phyloP scores from a whole-genome alignment of 768 basidiomycete species.

The Pleurotus cornucopiae region DNA sequence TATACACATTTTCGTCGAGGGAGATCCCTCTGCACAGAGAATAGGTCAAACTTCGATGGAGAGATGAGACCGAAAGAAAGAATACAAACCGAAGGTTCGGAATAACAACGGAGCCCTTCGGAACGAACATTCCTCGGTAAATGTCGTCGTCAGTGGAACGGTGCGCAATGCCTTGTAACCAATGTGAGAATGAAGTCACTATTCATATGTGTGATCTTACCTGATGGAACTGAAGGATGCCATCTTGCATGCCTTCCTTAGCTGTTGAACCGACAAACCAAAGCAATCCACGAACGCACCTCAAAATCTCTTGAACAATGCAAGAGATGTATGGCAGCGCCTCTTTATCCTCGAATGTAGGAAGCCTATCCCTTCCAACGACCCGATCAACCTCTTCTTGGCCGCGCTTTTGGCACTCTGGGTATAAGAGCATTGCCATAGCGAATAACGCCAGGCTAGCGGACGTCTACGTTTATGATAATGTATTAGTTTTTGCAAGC shows the following conservation, averaged over 20 bases:
- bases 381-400: slow-evolving; percentile 26
- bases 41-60: no score
- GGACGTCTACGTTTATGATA: slow-evolving; percentile 24
- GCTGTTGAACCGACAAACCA: neutral
- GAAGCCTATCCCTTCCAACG: slow-evolving; percentile 19
- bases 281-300: neutral
- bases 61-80: neutral
- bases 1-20: slow-evolving; percentile 20
- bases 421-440: slow-evolving; percentile 16
- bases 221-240: slow-evolving; percentile 13
- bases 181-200: slow-evolving; percentile 9
- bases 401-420: slow-evolving; percentile 16
- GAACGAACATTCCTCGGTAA: slow-evolving; percentile 33
- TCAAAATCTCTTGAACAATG: slow-evolving; percentile 18
- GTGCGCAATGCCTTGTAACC: slow-evolving; percentile 18
- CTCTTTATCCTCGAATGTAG: slow-evolving; percentile 18
- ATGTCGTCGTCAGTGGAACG: slow-evolving; percentile 22
- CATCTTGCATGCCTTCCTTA: slow-evolving; percentile 11
- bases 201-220: slow-evolving; percentile 13
- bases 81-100: slow-evolving; percentile 19
- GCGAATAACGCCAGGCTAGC: slow-evolving; percentile 20
- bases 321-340: slow-evolving; percentile 22
- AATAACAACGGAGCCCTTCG: slow-evolving; percentile 25
- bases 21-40: slow-evolving; percentile 18
- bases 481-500: slow-evolving; percentile 2